Percentiles rank a stretch among this genome's conserved stretches.
phyloP scores from a whole-genome alignment of 306 rosid genomes.

The Castanospermum australe region DNA sequence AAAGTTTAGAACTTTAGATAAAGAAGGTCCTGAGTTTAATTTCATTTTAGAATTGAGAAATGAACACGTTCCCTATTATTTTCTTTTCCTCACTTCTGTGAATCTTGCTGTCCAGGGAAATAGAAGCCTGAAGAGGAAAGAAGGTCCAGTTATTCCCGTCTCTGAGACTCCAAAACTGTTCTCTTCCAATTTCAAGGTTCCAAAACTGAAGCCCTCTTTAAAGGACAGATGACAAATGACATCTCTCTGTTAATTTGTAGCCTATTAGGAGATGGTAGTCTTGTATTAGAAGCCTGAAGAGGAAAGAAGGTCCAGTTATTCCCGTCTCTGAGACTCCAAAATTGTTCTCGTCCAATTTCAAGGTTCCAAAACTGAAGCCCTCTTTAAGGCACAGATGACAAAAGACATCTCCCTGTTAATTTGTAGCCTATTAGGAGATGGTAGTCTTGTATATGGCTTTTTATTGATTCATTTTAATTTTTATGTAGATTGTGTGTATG shows the following conservation, averaged over 20 bases:
- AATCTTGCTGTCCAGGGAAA: slow-evolving; percentile 44
- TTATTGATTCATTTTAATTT: background rate
- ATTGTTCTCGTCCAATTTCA: slow-evolving; percentile 65
- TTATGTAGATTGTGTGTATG: slow-evolving; percentile 39
- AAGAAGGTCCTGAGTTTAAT: background rate
- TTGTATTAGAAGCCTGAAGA: slow-evolving; percentile 54
- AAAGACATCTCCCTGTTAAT: background rate
- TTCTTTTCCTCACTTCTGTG: background rate
- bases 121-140: slow-evolving; percentile 62
- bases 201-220: slow-evolving; percentile 64
- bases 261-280: background rate
- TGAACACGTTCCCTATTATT: background rate
- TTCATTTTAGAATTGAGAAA: background rate
- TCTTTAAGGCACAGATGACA: slow-evolving; percentile 16
- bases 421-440: background rate
- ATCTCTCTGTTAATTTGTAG: background rate
- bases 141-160: slow-evolving; percentile 13
- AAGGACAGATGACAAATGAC: slow-evolving; percentile 6
- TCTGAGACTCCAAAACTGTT: slow-evolving; percentile 59
- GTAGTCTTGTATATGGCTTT: background rate
- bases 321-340: slow-evolving; percentile 45
- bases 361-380: slow-evolving; percentile 81
- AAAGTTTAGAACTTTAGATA: background rate
- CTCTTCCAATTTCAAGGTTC: slow-evolving; percentile 74
- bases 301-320: slow-evolving; percentile 44